These are phyloP conservation scores for Conticribra guillardii DNA, from an alignment of 108 stramenopile species.

Conservation along the genomic window DNA sequence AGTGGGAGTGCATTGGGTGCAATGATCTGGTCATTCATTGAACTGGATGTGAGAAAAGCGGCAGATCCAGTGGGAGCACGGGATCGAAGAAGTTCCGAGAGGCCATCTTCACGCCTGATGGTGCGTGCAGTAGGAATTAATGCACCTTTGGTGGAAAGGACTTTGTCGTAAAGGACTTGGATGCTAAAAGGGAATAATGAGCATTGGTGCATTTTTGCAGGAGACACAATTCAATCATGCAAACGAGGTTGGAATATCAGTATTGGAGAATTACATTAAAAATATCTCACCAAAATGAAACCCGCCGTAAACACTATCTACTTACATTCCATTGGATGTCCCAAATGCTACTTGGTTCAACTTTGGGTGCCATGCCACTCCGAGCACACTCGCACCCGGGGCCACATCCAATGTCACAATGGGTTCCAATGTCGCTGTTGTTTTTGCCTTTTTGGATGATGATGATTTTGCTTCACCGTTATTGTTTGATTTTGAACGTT, in stretches of 20 bases:
- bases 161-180: constrained; percentile 63
- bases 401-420: constrained; percentile 43
- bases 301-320: background rate
- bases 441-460: constrained; percentile 9
- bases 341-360: constrained; percentile 86
- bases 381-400: constrained; percentile 46
- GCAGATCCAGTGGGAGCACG: constrained; percentile 77
- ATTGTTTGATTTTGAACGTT: constrained; percentile 24
- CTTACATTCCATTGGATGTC: constrained; percentile 60
- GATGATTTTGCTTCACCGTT: constrained; percentile 11
- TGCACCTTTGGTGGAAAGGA: constrained; percentile 72
- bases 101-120: constrained; percentile 58
- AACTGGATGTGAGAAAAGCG: constrained; percentile 43
- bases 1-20: constrained; percentile 76
- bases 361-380: constrained; percentile 77
- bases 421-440: constrained; percentile 28
- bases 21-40: constrained; percentile 54
- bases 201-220: background rate
- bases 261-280: background rate
- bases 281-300: background rate
- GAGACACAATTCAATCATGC: background rate
- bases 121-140: constrained; percentile 56
- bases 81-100: constrained; percentile 68
- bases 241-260: background rate
- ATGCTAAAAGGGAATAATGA: constrained; percentile 29